phyloP scores from a whole-genome alignment of 1,139 yeast species.

The Saccharomyces hybrid region DNA sequence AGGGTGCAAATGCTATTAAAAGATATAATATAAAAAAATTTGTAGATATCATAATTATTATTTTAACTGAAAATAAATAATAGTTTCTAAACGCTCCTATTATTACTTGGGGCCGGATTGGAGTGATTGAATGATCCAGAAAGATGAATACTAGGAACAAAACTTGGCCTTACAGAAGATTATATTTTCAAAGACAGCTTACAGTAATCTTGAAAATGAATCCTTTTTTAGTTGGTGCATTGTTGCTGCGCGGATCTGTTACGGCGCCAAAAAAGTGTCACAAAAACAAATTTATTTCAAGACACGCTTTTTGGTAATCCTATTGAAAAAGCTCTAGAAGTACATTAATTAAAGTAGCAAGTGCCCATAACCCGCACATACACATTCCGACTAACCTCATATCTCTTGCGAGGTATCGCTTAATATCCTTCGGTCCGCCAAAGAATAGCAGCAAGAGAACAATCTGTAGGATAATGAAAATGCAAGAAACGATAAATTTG shows the following conservation, averaged over 20 bases:
- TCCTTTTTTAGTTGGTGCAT: not conserved
- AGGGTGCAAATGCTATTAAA: not conserved
- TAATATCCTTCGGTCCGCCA: constrained; percentile 11
- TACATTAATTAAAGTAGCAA: constrained; percentile 25
- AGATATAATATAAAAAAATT: not conserved
- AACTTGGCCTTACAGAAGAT: not conserved
- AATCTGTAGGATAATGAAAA: constrained; percentile 19
- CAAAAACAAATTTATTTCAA: not conserved
- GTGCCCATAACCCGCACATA: constrained; percentile 28
- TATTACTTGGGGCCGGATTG: not conserved
- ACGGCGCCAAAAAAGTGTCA: not conserved
- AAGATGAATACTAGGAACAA: not conserved
- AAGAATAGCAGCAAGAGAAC: constrained; percentile 15
- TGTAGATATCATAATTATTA: not conserved
- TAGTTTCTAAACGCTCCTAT: not conserved
- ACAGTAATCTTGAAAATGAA: not conserved
- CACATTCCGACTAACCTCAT: constrained; percentile 20
- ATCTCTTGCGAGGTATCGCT: constrained; percentile 10
- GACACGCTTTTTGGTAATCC: too few relatives aligned
- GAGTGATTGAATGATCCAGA: not conserved
- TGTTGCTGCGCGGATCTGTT: not conserved
- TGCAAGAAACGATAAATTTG: constrained; percentile 23
- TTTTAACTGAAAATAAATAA: not conserved
- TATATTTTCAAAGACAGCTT: too few relatives aligned
- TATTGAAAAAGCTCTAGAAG: not conserved